Conservation (phyloP, 202 grass and related monocot genomes). For the Cymbopogon flexuosus region DNA sequence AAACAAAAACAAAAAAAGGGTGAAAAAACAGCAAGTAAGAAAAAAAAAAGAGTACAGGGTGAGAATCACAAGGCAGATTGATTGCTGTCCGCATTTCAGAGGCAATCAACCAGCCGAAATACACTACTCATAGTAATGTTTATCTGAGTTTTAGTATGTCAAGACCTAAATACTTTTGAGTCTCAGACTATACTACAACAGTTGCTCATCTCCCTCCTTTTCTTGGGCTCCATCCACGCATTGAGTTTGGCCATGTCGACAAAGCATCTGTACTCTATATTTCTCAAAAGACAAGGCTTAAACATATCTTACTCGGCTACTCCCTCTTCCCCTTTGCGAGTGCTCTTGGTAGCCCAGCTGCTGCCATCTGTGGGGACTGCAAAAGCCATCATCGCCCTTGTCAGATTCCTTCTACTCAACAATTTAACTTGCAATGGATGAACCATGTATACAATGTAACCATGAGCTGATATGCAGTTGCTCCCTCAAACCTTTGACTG, state of each 20-base stretch:
- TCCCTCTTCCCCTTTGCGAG: neutral
- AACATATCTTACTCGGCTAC: neutral
- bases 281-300: neutral
- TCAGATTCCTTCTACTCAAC: neutral
- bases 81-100: neutral
- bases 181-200: neutral
- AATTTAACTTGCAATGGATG: neutral
- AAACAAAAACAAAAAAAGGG: neutral
- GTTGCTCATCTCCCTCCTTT: neutral
- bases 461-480: neutral
- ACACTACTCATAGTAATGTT: neutral
- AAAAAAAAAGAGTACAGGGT: neutral
- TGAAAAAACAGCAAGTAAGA: neutral
- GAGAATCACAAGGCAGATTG: neutral
- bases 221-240: neutral
- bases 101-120: neutral
- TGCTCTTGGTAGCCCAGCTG: slow-evolving; percentile 8
- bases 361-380: slow-evolving; percentile 6
- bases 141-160: slow-evolving; percentile 1
- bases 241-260: slow-evolving; percentile 1
- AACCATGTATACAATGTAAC: neutral
- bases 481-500: neutral
- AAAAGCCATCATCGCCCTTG: neutral
- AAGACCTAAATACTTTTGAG: neutral
- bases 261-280: neutral